Base-by-base conservation (phyloP, 2,329 filamentous ascomycete genomes). In the Diaporthe velutina region DNA sequence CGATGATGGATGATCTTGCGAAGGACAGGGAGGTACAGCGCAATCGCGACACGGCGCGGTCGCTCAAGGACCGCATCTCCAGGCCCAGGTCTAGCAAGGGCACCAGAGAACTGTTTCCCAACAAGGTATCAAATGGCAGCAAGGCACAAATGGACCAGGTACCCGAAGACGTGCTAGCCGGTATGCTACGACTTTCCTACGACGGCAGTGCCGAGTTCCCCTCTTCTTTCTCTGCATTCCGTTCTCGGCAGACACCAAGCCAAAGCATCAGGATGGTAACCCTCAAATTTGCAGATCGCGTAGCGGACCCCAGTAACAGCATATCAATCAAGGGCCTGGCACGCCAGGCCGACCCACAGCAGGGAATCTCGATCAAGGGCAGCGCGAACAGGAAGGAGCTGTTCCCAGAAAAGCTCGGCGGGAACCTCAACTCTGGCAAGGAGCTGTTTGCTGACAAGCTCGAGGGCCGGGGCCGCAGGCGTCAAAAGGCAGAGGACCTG, bases 401-500 rank as follows among this genome's bases (percentile, higher is more conserved):
- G 28, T 95, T 95, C 78, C 93, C 93, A 0, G 87, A 87, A 22
- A 93, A 91, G 77, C 89, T 91, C 58, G 58, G 52, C 61, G 68
- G 60, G n/a, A 66, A 60, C 25, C 86, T 85, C 35, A 94, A 94
- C 80, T 83, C 88, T 2, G 91, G 90, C 67, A 95, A 94, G 82
- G 93, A 95, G 80, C 82, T 95, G 22, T 94, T 95, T 79, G 87
- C 88, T 1, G 89, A 91, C 75, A 91, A 85, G 76, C 80, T 91
- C 35, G 88, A 90, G 71, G 90, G 89, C 2, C 86, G 91, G 76
- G 87, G 89, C 19, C 86, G 87, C 74, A 88, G 86, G 76, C 89
- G 94, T 77, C 90, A 93, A 78, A 91, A 87, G 80, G 94, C 94
- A 0, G 92, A 94, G 79, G 94, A 96, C 83, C 85, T 94, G 77